A percentile compares a stretch with the other conserved stretches of the same genome.
phyloP scores from a whole-genome alignment of 2,329 filamentous ascomycete species.

The Dactylella cylindrospora region DNA sequence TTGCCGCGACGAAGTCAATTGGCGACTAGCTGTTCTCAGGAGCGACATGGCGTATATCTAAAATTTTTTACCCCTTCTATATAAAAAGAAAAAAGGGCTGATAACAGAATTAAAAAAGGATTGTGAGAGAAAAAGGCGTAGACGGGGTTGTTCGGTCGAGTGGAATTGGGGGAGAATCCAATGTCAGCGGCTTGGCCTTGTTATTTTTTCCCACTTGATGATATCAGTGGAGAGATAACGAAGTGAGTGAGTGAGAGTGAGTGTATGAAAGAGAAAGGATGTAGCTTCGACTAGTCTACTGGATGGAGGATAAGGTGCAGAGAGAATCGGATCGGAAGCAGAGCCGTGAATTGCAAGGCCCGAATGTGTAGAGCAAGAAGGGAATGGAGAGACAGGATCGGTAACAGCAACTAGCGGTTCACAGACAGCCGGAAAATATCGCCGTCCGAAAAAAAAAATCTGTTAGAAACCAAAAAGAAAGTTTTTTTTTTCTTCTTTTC shows the following conservation, averaged over 20 bases:
- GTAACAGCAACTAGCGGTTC: too few species aligned
- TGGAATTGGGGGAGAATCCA: conserved; percentile 8
- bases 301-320: too few species aligned
- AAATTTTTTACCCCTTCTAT: too few species aligned
- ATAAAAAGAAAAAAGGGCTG: too few species aligned
- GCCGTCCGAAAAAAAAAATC: conserved; percentile 7
- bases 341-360: not conserved
- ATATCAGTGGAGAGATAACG: not conserved
- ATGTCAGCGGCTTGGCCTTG: too few species aligned
- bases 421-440: not conserved
- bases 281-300: too few species aligned
- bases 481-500: too few species aligned
- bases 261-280: too few species aligned
- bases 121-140: too few species aligned
- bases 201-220: too few species aligned
- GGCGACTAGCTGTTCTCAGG: conserved; percentile 31
- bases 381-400: not conserved
- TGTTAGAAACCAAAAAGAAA: too few species aligned
- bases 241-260: not conserved
- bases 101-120: too few species aligned
- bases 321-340: not conserved
- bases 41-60: conserved; percentile 32
- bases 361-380: conserved; percentile 6
- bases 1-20: conserved; percentile 42
- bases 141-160: conserved; percentile 10